A percentile compares a stretch with the other conserved stretches of the same genome.
Evolutionary conservation across 768 basidiomycete genomes (phyloP).

Genomic region (Mycena belliarum): DNA sequence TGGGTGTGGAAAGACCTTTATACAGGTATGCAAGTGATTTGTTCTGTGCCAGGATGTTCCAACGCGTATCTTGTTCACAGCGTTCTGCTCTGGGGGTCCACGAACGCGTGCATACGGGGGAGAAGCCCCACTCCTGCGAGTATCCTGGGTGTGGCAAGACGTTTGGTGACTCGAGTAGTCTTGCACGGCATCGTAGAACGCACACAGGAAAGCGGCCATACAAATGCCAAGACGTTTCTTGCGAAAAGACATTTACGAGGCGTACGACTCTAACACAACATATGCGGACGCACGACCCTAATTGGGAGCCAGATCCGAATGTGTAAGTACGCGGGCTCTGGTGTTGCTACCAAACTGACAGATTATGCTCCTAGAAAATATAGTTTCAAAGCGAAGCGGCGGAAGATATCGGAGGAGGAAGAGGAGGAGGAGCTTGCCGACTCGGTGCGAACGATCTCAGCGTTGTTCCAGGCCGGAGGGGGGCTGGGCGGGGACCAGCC

Average conservation of each 20-base stretch:
- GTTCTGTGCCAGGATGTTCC: constrained; percentile 10
- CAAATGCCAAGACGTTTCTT: constrained; percentile 79
- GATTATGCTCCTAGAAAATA: constrained; percentile 54
- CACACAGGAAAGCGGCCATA: constrained; percentile 87
- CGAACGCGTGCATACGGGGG: constrained; percentile 86
- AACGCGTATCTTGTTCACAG: constrained; percentile 39
- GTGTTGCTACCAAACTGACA: constrained; percentile 23
- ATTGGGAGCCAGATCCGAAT: constrained; percentile 83
- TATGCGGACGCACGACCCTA: constrained; percentile 85
- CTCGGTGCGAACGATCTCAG: constrained; percentile 74
- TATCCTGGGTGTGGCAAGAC: constrained; percentile 86
- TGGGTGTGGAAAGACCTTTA: constrained; percentile 88
- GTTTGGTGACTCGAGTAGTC: constrained; percentile 89
- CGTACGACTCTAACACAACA: constrained; percentile 83
- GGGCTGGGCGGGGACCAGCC: constrained; percentile 42
- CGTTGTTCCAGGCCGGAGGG: constrained; percentile 57
- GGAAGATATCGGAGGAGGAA: constrained; percentile 52
- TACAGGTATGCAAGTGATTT: constrained; percentile 59
- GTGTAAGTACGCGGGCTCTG: constrained; percentile 48
- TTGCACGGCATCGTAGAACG: constrained; percentile 88
- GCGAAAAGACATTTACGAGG: constrained; percentile 87
- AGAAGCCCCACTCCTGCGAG: constrained; percentile 90
- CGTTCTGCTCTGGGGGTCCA: constrained; percentile 90
- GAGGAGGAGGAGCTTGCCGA: constrained; percentile 68
- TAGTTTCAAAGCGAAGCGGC: constrained; percentile 75